Percentiles rank a stretch among this genome's conserved stretches.
These are phyloP conservation scores for Candida sojae DNA, from an alignment of 1,139 yeast genomes.

Conservation along the genomic window DNA sequence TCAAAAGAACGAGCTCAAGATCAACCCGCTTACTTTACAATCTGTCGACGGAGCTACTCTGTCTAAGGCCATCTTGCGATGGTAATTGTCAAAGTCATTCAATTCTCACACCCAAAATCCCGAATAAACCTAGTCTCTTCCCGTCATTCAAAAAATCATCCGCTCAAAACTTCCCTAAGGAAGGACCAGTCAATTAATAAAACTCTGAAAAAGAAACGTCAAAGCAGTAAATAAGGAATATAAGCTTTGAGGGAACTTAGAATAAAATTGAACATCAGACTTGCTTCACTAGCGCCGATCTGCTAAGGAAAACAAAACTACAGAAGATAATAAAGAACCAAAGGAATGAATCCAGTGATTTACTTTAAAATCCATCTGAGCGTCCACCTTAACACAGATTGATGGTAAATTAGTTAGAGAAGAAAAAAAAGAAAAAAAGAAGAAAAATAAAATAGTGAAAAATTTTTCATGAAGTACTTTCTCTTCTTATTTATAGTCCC, in stretches of 20 bases:
- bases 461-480: constrained; percentile 4
- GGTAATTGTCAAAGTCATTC: constrained; percentile 17
- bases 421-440: constrained; percentile 10
- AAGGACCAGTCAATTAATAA: constrained; percentile 43
- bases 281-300: constrained; percentile 74
- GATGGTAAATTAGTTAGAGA: constrained; percentile 27
- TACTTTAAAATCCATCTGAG: constrained; percentile 28
- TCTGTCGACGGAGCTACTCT: constrained; percentile 91
- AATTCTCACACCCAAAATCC: constrained; percentile 16
- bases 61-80: constrained; percentile 44
- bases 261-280: constrained; percentile 27
- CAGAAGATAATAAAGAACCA: constrained; percentile 31
- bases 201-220: constrained; percentile 18
- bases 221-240: constrained; percentile 22
- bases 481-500: constrained; percentile 4
- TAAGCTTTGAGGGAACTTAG: constrained; percentile 11
- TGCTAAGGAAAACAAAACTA: constrained; percentile 48
- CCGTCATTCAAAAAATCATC: constrained; percentile 14
- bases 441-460: constrained; percentile 3
- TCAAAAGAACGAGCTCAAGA: constrained; percentile 62
- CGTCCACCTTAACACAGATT: constrained; percentile 54
- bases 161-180: constrained; percentile 56
- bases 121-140: constrained; percentile 25
- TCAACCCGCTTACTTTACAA: constrained; percentile 62
- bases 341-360: constrained; percentile 12